phyloP scores from a whole-genome alignment of 768 basidiomycete genomes.

The Gymnopilus dilepis region DNA sequence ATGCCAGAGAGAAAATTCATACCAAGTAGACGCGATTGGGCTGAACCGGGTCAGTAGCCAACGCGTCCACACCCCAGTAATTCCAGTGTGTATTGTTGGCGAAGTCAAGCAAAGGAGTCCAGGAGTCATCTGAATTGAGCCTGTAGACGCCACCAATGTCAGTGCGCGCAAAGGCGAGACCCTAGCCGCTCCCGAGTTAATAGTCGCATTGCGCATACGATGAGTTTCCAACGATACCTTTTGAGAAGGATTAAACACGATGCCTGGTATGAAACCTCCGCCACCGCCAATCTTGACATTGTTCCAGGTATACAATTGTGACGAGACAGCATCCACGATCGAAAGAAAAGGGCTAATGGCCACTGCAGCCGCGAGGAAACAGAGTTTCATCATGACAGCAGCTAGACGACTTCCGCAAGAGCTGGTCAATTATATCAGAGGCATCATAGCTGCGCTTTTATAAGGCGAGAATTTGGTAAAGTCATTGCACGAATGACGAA shows the following conservation, averaged over 20 bases:
- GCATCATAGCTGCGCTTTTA: not conserved
- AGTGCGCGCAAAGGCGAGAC: slow-evolving; percentile 67
- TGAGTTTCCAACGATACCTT: slow-evolving; percentile 32
- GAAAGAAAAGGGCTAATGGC: slow-evolving; percentile 31
- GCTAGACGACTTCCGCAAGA: not conserved
- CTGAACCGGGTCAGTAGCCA: slow-evolving; percentile 67
- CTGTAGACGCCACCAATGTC: slow-evolving; percentile 73
- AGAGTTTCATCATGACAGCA: slow-evolving; percentile 37
- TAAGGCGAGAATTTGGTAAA: not conserved
- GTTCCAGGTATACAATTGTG: slow-evolving; percentile 63
- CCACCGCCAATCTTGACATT: slow-evolving; percentile 62
- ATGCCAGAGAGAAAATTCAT: slow-evolving; percentile 8
- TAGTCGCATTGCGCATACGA: not conserved
- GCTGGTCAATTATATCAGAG: not conserved
- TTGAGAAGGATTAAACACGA: slow-evolving; percentile 65
- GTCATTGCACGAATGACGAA: not conserved
- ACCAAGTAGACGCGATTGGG: slow-evolving; percentile 60
- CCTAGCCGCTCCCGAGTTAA: slow-evolving; percentile 32
- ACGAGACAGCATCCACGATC: slow-evolving; percentile 44
- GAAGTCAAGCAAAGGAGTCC: slow-evolving; percentile 69
- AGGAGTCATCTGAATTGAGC: slow-evolving; percentile 62
- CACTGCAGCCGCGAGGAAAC: slow-evolving; percentile 35
- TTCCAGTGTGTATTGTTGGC: slow-evolving; percentile 54
- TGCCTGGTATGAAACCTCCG: slow-evolving; percentile 58
- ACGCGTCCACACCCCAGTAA: slow-evolving; percentile 64